Percentiles rank a stretch among this genome's conserved stretches.
These are phyloP conservation scores for Annulohypoxylon moriforme DNA, from an alignment of 495 filamentous ascomycete species.

Conservation along the genomic window DNA sequence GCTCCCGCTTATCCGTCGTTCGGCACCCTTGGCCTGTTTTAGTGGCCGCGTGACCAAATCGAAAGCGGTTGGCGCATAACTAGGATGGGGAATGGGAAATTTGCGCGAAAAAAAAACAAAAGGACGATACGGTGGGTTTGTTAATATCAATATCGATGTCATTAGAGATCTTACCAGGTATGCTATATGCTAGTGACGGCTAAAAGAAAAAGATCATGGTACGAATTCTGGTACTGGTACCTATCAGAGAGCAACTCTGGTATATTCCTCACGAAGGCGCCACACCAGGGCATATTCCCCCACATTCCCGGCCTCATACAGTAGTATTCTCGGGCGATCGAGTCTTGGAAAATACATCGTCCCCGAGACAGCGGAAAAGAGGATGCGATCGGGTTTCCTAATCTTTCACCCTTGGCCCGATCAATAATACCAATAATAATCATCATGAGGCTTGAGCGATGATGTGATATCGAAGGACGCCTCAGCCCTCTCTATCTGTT, in stretches of 20 bases:
- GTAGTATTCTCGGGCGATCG: constrained; percentile 35
- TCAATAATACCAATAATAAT: constrained; percentile 10
- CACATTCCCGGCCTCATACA: constrained; percentile 28
- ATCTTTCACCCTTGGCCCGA: constrained; percentile 31
- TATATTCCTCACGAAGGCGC: constrained; percentile 10
- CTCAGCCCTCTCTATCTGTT: constrained; percentile 30
- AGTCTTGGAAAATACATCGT: constrained; percentile 6
- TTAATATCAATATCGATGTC: constrained; percentile 21
- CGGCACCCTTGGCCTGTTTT: constrained; percentile 30
- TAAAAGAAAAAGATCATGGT: constrained; percentile 15
- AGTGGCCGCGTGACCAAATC: constrained; percentile 42
- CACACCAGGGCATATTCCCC: constrained; percentile 34
- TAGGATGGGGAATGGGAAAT: constrained; percentile 24
- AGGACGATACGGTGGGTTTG: constrained; percentile 10
- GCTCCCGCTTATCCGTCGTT: constrained; percentile 41
- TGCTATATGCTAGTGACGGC: constrained; percentile 3
- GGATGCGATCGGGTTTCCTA: constrained; percentile 42
- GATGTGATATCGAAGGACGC: constrained; percentile 21
- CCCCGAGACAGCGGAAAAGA: constrained; percentile 32
- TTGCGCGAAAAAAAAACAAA: constrained; percentile 19
- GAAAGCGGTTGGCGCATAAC: constrained; percentile 37
- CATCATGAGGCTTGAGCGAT: constrained; percentile 7
- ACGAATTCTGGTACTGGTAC: constrained; percentile 37
- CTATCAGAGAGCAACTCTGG: constrained; percentile 29
- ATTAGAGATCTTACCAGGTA: constrained; percentile 25